Evolutionary conservation across 2,329 filamentous ascomycete species (phyloP).

Genomic region (Mycosphaerella sp.): DNA sequence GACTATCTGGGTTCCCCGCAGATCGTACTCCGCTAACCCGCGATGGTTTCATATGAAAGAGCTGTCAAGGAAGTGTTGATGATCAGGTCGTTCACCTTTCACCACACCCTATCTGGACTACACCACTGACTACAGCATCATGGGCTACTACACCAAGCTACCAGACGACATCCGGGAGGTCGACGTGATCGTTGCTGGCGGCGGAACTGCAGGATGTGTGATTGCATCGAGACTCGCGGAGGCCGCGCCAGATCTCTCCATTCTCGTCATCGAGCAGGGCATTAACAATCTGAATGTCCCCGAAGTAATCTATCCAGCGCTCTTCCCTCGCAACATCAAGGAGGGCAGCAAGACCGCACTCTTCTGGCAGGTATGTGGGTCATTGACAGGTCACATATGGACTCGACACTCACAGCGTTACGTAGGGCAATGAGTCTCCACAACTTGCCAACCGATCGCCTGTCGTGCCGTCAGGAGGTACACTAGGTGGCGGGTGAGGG

Average conservation of each 20-base stretch:
- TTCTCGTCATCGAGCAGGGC: conserved; percentile 51
- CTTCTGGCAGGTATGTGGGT: conserved; percentile 38
- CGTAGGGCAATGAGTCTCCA: conserved; percentile 40
- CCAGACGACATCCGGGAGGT: conserved; percentile 40
- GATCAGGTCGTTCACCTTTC: neutral
- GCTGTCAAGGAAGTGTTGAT: neutral
- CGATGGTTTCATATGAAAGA: neutral
- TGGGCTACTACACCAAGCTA: conserved; percentile 32
- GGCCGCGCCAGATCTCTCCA: conserved; percentile 45
- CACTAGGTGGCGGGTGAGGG: conserved; percentile 53
- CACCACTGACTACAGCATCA: neutral
- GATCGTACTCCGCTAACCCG: neutral
- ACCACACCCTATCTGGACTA: neutral
- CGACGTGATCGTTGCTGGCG: conserved; percentile 44
- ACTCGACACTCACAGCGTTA: neutral
- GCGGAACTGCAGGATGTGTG: conserved; percentile 47
- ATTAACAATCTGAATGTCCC: conserved; percentile 48
- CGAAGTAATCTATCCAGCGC: conserved; percentile 45
- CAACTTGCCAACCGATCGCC: conserved; percentile 42
- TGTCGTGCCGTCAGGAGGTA: conserved; percentile 41
- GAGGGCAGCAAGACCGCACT: conserved; percentile 46
- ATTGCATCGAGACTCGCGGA: conserved; percentile 47
- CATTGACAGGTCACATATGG: neutral
- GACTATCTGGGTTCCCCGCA: neutral
- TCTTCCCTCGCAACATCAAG: conserved; percentile 44